Evolutionary conservation across 805 yeast species (phyloP).

Genomic region (Ogataea degrootiae): DNA sequence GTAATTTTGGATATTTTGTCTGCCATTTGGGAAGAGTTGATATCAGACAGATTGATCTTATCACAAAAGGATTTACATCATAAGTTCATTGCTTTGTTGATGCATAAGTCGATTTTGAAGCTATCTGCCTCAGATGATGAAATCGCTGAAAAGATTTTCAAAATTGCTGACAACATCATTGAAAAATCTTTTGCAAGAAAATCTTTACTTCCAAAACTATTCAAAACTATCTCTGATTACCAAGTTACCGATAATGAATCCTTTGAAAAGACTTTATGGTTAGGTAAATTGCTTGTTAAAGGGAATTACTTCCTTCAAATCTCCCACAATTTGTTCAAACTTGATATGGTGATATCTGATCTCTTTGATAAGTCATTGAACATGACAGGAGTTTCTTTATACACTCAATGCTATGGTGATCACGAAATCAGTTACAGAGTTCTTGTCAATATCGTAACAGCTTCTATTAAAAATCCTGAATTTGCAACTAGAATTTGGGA

Average conservation of each 20-base stretch:
- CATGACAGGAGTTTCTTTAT: slow-evolving; percentile 34
- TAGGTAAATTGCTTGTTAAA: slow-evolving; percentile 43
- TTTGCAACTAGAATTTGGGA: slow-evolving; percentile 33
- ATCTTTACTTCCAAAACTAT: slow-evolving; percentile 57
- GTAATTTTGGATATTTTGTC: slow-evolving; percentile 31
- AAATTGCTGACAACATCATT: slow-evolving; percentile 41
- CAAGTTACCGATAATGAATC: slow-evolving; percentile 29
- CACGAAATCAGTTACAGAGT: slow-evolving; percentile 54
- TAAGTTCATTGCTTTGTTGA: slow-evolving; percentile 45
- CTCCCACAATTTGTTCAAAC: slow-evolving; percentile 47
- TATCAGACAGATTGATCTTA: slow-evolving; percentile 55
- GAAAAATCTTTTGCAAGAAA: slow-evolving; percentile 57
- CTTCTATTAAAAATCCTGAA: slow-evolving; percentile 26
- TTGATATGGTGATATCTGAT: slow-evolving; percentile 54
- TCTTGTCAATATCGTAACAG: slow-evolving; percentile 43
- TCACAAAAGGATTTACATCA: slow-evolving; percentile 64
- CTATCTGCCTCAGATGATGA: slow-evolving; percentile 29
- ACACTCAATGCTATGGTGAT: slow-evolving; percentile 48
- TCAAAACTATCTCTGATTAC: slow-evolving; percentile 41
- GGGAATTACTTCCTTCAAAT: slow-evolving; percentile 49
- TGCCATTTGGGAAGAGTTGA: slow-evolving; percentile 54
- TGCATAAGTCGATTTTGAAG: slow-evolving; percentile 37
- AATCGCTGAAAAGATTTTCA: slow-evolving; percentile 26
- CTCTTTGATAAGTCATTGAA: slow-evolving; percentile 44
- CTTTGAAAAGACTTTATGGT: slow-evolving; percentile 46